Conservation (phyloP, 2,329 filamentous ascomycete genomes). For the Pestalotiopsis sp. region DNA sequence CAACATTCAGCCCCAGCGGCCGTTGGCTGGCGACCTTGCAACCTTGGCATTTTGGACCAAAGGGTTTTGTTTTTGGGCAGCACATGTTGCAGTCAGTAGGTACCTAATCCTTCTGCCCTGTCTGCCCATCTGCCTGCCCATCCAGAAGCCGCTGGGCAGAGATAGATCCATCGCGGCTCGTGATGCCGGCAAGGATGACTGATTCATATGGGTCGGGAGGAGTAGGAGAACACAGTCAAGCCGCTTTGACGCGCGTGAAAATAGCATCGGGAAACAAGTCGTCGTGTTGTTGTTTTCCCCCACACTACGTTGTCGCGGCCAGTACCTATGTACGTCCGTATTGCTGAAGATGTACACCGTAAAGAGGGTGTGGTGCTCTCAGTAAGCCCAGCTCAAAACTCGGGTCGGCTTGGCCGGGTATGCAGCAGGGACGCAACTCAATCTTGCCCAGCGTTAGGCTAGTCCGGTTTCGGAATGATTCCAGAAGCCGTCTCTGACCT, state of each 20-base stretch:
- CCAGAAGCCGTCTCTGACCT: not conserved
- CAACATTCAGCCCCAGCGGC: not conserved
- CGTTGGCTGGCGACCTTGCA: not conserved
- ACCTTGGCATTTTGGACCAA: not conserved
- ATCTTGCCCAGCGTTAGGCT: not conserved
- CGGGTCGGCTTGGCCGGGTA: slow-evolving; percentile 5
- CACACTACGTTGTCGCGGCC: no score
- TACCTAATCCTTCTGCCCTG: not conserved
- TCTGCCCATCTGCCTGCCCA: not conserved
- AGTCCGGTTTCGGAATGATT: not conserved
- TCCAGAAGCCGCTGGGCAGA: not conserved
- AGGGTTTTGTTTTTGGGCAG: not conserved
- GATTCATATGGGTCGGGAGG: not conserved
- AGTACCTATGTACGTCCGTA: not conserved
- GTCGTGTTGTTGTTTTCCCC: no score
- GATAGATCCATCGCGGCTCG: not conserved
- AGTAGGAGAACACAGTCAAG: not conserved
- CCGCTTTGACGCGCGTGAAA: not conserved
- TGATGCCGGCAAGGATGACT: not conserved
- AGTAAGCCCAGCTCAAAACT: not conserved
- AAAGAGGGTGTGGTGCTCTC: not conserved
- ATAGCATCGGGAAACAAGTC: not conserved
- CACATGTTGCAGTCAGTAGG: not conserved
- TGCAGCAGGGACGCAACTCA: not conserved
- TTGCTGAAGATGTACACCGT: not conserved